Percentiles rank a stretch among this genome's conserved stretches.
phyloP scores from a whole-genome alignment of 495 filamentous ascomycete genomes.

The Aspergillus nanangensis region DNA sequence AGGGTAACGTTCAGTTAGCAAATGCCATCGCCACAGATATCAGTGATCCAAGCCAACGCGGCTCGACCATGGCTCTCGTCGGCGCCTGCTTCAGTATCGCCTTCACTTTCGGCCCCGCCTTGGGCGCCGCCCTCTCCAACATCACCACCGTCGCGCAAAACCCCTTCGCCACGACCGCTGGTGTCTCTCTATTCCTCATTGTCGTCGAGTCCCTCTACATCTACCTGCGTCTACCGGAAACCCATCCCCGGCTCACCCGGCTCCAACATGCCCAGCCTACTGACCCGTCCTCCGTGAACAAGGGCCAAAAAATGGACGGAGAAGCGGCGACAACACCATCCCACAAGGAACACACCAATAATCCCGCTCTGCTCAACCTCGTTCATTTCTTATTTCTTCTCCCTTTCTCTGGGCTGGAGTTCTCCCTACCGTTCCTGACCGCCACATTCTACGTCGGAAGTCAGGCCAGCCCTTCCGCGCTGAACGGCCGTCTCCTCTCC shows the following conservation, averaged over 20 bases:
- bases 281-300: no score
- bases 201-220: conserved; percentile 82
- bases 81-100: conserved; percentile 96
- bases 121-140: conserved; percentile 78
- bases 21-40: conserved; percentile 97
- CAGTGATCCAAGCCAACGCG: conserved; percentile 73
- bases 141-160: conserved; percentile 76
- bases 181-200: conserved; percentile 77
- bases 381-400: conserved; percentile 90
- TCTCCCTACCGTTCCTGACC: conserved; percentile 90
- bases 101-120: conserved; percentile 90
- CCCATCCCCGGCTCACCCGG: conserved; percentile 54
- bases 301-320: no score
- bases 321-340: conserved; percentile 1
- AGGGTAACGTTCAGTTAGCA: conserved; percentile 95
- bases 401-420: conserved; percentile 97
- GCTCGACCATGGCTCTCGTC: conserved; percentile 91
- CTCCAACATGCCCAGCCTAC: conserved; percentile 30
- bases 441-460: conserved; percentile 76
- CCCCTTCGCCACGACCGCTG: conserved; percentile 87
- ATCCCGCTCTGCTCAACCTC: conserved; percentile 73
- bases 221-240: conserved; percentile 87
- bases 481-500: conserved; percentile 85
- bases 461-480: conserved; percentile 49
- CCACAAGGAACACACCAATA: conserved; percentile 59